Conservation (phyloP, 1,284 basidiomycete genomes). For the Ceratobasidium sp. region DNA sequence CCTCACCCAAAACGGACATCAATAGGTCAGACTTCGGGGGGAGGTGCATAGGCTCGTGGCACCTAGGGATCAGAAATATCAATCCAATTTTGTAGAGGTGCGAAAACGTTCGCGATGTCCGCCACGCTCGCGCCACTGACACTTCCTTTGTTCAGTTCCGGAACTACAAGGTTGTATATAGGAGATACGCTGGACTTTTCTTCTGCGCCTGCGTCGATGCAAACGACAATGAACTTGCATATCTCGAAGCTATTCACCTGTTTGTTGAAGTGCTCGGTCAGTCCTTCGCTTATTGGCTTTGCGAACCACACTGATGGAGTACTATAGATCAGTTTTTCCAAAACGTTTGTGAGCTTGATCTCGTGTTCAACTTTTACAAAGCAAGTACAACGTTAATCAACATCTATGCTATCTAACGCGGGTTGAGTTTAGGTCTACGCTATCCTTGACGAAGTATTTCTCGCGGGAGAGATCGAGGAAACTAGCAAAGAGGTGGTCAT, state of each 20-base stretch:
- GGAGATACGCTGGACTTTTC: constrained; percentile 96
- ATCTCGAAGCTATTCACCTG: constrained; percentile 95
- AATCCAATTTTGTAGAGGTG: constrained; percentile 99
- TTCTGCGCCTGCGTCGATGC: constrained; percentile 98
- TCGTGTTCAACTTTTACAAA: constrained; percentile 99
- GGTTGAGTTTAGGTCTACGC: constrained; percentile 81
- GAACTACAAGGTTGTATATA: constrained; percentile 94
- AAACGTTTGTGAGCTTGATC: constrained; percentile 94
- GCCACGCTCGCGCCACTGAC: background rate
- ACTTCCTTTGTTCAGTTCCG: constrained; percentile 68
- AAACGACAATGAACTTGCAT: constrained; percentile 97
- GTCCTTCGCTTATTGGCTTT: constrained; percentile 44
- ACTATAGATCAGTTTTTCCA: constrained; percentile 93
- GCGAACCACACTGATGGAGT: background rate
- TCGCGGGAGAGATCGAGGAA: constrained; percentile 99
- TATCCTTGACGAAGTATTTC: constrained; percentile 96
- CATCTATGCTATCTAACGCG: constrained; percentile 29
- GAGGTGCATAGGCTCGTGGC: constrained; percentile 96
- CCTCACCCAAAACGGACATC: constrained; percentile 21
- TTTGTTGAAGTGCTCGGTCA: constrained; percentile 97
- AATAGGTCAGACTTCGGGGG: constrained; percentile 84
- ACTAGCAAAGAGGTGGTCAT: constrained; percentile 96
- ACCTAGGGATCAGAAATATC: constrained; percentile 97
- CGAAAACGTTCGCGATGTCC: constrained; percentile 43
- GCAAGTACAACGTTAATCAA: constrained; percentile 51